A percentile compares a stretch with the other conserved stretches of the same genome.
phyloP scores from a whole-genome alignment of 148 eudicot genomes.

The Fagopyrum homotropicum region DNA sequence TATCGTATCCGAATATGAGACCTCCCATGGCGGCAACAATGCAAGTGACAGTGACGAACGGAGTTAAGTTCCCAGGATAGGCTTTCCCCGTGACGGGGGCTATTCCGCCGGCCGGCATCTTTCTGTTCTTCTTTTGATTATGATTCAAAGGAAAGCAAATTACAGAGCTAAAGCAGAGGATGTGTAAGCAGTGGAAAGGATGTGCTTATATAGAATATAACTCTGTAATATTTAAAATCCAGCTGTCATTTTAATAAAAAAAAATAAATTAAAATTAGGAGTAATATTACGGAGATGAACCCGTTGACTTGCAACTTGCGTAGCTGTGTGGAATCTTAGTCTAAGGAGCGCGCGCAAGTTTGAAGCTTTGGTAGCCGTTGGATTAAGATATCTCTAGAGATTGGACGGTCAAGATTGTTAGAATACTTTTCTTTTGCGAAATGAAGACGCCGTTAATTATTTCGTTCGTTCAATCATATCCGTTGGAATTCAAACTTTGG shows the following conservation, averaged over 20 bases:
- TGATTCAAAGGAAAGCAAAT: not conserved
- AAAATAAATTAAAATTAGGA: not conserved
- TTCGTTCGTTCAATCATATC: not conserved
- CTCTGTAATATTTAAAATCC: not conserved
- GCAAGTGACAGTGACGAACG: slow-evolving; percentile 58
- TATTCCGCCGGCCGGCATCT: slow-evolving; percentile 39
- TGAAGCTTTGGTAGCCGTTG: not conserved
- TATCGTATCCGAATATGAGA: slow-evolving; percentile 78
- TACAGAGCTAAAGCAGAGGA: not conserved
- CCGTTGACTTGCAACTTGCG: slow-evolving; percentile 4
- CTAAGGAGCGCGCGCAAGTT: not conserved
- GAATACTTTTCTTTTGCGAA: not conserved
- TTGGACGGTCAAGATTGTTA: not conserved
- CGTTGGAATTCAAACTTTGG: not conserved
- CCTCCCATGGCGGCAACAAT: slow-evolving; percentile 89
- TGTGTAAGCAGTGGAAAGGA: slow-evolving; percentile 5
- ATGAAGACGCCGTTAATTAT: not conserved
- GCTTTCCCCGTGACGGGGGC: slow-evolving; percentile 34
- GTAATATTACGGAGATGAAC: not conserved
- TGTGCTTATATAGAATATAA: slow-evolving; percentile 1
- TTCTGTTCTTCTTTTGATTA: not conserved
- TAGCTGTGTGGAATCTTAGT: slow-evolving; percentile 7
- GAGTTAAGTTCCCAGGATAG: slow-evolving; percentile 72
- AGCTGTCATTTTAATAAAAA: not conserved
- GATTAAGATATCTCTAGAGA: not conserved